Conservation (phyloP, 257 asterid species). For the Solanum pinnatisectum region DNA sequence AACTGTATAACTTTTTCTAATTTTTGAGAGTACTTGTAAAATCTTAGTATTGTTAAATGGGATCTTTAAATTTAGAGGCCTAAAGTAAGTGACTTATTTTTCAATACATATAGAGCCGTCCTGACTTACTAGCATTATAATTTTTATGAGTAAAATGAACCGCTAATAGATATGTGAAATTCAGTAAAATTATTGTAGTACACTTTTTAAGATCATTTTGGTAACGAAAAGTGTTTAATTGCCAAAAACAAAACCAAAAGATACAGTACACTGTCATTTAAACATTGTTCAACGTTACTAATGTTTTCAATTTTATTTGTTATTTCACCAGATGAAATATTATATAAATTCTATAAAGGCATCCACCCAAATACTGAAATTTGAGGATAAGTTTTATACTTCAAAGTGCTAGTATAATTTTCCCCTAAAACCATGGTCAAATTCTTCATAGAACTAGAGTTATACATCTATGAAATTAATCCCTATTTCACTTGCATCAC, state of each 20-base stretch:
- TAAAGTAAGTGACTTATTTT: no score
- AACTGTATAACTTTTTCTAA: no score
- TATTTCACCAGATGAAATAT: not conserved
- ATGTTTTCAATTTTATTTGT: not conserved
- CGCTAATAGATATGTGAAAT: not conserved
- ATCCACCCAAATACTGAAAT: not conserved
- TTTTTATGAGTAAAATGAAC: not conserved
- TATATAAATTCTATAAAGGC: not conserved
- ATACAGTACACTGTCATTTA: not conserved
- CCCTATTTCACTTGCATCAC: not conserved
- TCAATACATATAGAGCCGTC: no score
- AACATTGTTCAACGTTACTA: not conserved
- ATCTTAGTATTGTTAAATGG: no score
- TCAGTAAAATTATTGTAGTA: not conserved
- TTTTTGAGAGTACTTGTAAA: no score
- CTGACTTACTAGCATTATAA: no score
- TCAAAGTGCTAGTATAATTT: not conserved
- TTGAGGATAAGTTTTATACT: not conserved
- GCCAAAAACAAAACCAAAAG: not conserved
- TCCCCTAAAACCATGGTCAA: not conserved
- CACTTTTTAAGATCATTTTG: not conserved
- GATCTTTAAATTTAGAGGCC: no score
- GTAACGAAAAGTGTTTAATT: no score
- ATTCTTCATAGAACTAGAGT: not conserved
- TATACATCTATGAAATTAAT: no score